Evolutionary conservation across 345 rosid species (phyloP).

Genomic region (Salix exigua): DNA sequence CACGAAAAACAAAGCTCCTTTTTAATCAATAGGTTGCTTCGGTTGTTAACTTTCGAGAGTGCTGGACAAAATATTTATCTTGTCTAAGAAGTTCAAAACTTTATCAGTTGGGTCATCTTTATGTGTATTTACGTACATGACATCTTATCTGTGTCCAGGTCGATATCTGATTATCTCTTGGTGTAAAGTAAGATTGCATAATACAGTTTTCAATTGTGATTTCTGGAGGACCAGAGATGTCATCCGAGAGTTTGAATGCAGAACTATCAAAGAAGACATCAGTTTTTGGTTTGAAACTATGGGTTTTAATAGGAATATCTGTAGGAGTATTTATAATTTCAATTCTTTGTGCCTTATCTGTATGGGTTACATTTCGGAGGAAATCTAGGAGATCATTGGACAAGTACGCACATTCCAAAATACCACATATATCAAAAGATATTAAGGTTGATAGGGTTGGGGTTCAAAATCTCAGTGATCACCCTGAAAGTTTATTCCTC

Average conservation of each 20-base stretch:
- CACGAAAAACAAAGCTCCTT: neutral
- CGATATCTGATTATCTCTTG: constrained; percentile 22
- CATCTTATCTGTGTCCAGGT: constrained; percentile 27
- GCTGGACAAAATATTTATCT: neutral
- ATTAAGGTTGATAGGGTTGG: constrained; percentile 80
- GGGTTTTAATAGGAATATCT: constrained; percentile 80
- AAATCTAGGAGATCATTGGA: constrained; percentile 54
- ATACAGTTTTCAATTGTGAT: neutral
- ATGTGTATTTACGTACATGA: constrained; percentile 9
- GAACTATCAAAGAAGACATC: constrained; percentile 74
- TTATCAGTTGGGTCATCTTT: neutral
- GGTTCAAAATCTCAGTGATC: constrained; percentile 42
- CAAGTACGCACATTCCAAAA: constrained; percentile 52
- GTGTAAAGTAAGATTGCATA: neutral
- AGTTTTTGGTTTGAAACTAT: constrained; percentile 76
- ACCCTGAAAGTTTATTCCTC: constrained; percentile 43
- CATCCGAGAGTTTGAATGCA: constrained; percentile 58
- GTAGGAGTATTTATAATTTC: constrained; percentile 73
- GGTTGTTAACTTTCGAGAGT: neutral
- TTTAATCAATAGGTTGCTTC: neutral
- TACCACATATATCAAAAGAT: constrained; percentile 79
- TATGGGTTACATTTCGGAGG: constrained; percentile 72
- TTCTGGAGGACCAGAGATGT: constrained; percentile 48
- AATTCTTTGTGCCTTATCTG: constrained; percentile 74
- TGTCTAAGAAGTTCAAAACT: neutral